Evolutionary conservation across 2,329 filamentous ascomycete species (phyloP).

Genomic region (Monilinia polystroma): DNA sequence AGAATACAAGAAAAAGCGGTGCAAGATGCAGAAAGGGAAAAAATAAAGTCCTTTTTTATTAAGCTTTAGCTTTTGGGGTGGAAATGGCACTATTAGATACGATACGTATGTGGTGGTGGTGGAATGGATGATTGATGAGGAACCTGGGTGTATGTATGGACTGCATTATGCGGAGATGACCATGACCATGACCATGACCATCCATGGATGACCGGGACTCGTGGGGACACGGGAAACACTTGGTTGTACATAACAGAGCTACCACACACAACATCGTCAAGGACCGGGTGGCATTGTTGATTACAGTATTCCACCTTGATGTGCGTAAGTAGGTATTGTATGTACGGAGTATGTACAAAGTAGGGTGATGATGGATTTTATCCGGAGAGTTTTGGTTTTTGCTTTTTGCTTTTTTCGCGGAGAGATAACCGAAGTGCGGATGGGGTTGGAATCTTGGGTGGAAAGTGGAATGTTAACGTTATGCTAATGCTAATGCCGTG

Average conservation of each 20-base stretch:
- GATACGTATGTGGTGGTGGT: constrained; percentile 1
- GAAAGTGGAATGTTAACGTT: no score
- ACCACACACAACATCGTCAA: background rate
- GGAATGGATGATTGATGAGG: background rate
- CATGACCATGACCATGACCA: constrained; percentile 11
- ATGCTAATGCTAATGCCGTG: background rate
- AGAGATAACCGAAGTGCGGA: constrained; percentile 1
- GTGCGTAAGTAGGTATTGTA: background rate
- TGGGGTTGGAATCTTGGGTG: background rate
- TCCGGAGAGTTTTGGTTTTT: no score
- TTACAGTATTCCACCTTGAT: background rate
- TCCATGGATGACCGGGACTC: constrained; percentile 6
- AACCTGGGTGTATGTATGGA: constrained; percentile 6
- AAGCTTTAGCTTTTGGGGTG: constrained; percentile 15
- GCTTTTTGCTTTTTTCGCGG: background rate
- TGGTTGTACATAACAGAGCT: constrained; percentile 9
- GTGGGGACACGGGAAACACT: constrained; percentile 18
- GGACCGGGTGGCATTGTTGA: background rate
- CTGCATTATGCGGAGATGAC: constrained; percentile 20
- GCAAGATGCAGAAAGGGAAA: constrained; percentile 11
- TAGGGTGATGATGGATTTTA: background rate
- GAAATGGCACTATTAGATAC: constrained; percentile 14
- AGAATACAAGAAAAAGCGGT: constrained; percentile 14
- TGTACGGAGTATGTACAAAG: no score
- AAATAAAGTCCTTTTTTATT: background rate